Conservation (phyloP, 176 grass and related monocot species). For the Triticum dicoccoides region DNA sequence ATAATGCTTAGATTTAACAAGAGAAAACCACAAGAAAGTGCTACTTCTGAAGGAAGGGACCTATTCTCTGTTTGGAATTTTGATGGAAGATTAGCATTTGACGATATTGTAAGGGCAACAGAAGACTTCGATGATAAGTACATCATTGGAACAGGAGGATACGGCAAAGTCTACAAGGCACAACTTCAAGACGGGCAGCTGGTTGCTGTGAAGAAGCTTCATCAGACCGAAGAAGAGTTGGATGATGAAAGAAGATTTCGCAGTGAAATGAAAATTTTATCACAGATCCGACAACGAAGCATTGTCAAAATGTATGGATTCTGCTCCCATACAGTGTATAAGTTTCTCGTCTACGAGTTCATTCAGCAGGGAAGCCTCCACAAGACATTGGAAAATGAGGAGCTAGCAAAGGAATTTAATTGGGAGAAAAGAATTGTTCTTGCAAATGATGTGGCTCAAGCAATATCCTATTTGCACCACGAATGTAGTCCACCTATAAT, state of each 20-base stretch:
- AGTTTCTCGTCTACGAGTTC: neutral
- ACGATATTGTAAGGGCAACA: neutral
- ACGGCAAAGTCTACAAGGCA: neutral
- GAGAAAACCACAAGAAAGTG: neutral
- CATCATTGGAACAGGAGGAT: neutral
- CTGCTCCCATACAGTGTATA: neutral
- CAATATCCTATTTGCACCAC: neutral
- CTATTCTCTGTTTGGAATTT: neutral
- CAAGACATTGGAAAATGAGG: neutral
- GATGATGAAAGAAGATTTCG: neutral
- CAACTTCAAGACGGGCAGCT: neutral
- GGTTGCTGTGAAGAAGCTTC: neutral
- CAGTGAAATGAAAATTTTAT: neutral
- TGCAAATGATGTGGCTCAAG: neutral
- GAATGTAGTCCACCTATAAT: no score
- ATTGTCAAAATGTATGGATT: neutral
- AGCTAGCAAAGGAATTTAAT: neutral
- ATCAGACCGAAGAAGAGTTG: neutral
- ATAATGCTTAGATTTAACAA: neutral
- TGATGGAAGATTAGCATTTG: neutral
- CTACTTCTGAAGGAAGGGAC: neutral
- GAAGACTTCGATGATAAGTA: neutral
- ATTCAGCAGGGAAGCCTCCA: neutral
- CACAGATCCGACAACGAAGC: neutral
- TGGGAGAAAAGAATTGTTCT: neutral